Conservation (phyloP, 805 yeast species). For the Kockiozyma suomiensis region DNA sequence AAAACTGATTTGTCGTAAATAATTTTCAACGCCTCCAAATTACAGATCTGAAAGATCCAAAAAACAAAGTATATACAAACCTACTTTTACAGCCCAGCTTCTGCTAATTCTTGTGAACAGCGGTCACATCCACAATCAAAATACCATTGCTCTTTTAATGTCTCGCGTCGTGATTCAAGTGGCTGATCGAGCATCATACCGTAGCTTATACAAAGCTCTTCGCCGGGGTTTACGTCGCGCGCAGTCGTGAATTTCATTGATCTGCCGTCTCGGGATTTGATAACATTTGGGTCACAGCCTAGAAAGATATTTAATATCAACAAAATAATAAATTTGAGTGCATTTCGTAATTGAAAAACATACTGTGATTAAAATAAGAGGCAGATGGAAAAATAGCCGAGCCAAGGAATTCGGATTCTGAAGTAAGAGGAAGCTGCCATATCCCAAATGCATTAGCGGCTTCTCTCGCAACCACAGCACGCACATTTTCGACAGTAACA, state of each 20-base stretch:
- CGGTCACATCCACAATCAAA: conserved; percentile 57
- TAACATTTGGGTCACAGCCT: conserved; percentile 59
- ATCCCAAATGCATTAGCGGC: conserved; percentile 72
- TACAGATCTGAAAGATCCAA: not conserved
- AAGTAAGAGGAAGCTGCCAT: conserved; percentile 52
- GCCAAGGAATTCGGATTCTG: conserved; percentile 56
- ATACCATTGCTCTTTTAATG: conserved; percentile 58
- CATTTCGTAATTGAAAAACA: not conserved
- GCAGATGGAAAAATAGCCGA: conserved; percentile 63
- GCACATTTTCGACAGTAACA: conserved; percentile 47
- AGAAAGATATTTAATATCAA: too few species aligned
- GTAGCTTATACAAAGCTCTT: conserved; percentile 63
- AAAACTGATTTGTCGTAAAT: not conserved
- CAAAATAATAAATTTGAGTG: too few species aligned
- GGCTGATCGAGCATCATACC: conserved; percentile 54
- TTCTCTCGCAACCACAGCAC: conserved; percentile 59
- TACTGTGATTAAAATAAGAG: conserved; percentile 64
- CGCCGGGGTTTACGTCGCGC: conserved; percentile 47
- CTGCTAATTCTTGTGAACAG: conserved; percentile 41
- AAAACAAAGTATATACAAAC: too few species aligned
- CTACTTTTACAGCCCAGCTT: too few species aligned
- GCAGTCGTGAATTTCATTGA: conserved; percentile 50
- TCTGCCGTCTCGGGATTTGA: conserved; percentile 48
- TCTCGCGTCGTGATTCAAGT: conserved; percentile 47
- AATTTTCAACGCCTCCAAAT: too few species aligned